Evolutionary conservation across 306 rosid genomes (phyloP), one percentile per base, ranked within the genome.

Genomic region (Lathyrus tuberosus): DNA sequence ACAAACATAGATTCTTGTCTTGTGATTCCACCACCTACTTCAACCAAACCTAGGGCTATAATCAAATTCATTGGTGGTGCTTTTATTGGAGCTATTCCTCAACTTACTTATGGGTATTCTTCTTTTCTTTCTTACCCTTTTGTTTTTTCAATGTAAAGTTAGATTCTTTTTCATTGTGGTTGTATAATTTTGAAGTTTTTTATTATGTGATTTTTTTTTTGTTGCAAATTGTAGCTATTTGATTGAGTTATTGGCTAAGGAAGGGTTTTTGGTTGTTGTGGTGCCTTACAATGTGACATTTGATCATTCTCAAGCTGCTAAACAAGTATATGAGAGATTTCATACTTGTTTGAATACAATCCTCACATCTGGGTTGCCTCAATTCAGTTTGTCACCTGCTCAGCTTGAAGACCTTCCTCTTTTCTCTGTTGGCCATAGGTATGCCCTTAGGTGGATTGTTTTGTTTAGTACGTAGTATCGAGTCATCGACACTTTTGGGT

Each of bases 51-150:
- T 49, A 86, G 91, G 3, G 99, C 99, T 22, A 82, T 94, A 73
- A 74, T 94, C 89, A 84, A 94, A 68, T 94, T 94, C 86, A 57
- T 94, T 44, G 99, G 97, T 16, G 99, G 99, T 63, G 99, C 96
- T 35, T 91, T 94, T 78, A 76, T 94, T 66, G 99, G 99, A 62
- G 99, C 97, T 77, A 89, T 86, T 69, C 99, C 97, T 58, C 91
- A 94, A 83, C 84, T 88, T 72, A 87, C 97, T 8, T 94, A 91
- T 86, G 81, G 98, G 97, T 90, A 70, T 33, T 46, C 0, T 52
- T 20, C 22, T 10, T 53, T 4, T 53, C 57, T 1, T 31, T n/a
- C 12, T 46, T 26, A 41, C 62, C 56, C 59, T 38, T 67, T 80
- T 69, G 15, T 8, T 59, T 61, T 38, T 52, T 56, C 1, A 11